These are phyloP conservation scores for Penicillium steckii DNA, from an alignment of 495 filamentous ascomycete species.

Conservation along the genomic window DNA sequence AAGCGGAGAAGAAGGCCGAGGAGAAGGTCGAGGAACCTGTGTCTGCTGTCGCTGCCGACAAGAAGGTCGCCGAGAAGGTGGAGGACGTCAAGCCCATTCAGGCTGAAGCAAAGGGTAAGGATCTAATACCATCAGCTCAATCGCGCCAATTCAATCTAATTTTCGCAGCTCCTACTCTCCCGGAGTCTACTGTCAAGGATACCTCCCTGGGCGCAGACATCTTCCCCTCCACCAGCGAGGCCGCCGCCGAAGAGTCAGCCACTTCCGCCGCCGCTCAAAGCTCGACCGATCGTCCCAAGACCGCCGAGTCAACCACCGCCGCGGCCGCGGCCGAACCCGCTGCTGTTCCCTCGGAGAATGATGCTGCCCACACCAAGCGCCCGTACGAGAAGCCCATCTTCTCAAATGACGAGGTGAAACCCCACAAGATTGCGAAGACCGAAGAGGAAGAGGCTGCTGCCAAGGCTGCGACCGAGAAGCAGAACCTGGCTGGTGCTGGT, in stretches of 20 bases:
- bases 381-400: slow-evolving; percentile 35
- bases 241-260: no score
- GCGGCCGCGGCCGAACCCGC: slow-evolving; percentile 8
- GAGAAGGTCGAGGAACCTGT: slow-evolving; percentile 18
- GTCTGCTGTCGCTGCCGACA: slow-evolving; percentile 10
- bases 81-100: slow-evolving; percentile 12
- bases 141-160: background rate
- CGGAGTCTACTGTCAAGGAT: slow-evolving; percentile 18
- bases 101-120: slow-evolving; percentile 17
- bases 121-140: slow-evolving; percentile 1
- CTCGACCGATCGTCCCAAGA: slow-evolving; percentile 31
- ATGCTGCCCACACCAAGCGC: slow-evolving; percentile 25
- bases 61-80: slow-evolving; percentile 21
- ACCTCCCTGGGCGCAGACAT: slow-evolving; percentile 18
- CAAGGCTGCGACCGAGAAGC: slow-evolving; percentile 14
- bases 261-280: slow-evolving; percentile 3
- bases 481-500: slow-evolving; percentile 21
- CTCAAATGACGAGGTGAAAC: slow-evolving; percentile 27
- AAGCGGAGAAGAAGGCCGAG: slow-evolving; percentile 18
- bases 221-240: slow-evolving; percentile 22
- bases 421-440: slow-evolving; percentile 30
- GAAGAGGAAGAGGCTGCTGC: slow-evolving; percentile 26
- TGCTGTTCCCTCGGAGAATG: slow-evolving; percentile 17
- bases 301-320: slow-evolving; percentile 14
- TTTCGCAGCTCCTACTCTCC: slow-evolving; percentile 21